Evolutionary conservation across 2,329 filamentous ascomycete species (phyloP).

Genomic region (Colletotrichum somersetense): DNA sequence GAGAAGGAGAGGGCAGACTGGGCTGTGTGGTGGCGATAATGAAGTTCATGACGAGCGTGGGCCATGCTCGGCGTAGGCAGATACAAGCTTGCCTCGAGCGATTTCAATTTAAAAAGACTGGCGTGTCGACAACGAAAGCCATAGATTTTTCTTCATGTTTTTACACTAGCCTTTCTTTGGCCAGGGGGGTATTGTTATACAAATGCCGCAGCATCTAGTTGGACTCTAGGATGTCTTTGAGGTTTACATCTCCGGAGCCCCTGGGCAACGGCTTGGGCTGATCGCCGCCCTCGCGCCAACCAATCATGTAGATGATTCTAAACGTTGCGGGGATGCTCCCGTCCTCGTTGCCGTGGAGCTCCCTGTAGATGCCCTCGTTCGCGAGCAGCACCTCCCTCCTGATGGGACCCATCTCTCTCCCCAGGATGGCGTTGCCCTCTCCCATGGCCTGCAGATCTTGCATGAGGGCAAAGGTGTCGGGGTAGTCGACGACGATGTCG

Average conservation of each 20-base stretch:
- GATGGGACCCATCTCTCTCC: conserved; percentile 84
- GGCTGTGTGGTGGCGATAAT: conserved; percentile 5
- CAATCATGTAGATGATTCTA: conserved; percentile 97
- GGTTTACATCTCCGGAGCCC: conserved; percentile 87
- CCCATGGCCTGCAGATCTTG: conserved; percentile 96
- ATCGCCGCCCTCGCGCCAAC: conserved; percentile 88
- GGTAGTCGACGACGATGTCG: conserved; percentile 96
- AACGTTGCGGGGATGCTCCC: conserved; percentile 89
- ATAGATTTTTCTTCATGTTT: conserved; percentile 39
- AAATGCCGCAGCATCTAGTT: conserved; percentile 49
- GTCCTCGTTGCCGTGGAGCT: conserved; percentile 86
- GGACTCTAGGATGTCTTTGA: conserved; percentile 81
- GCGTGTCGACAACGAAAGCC: conserved; percentile 37
- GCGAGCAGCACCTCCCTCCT: conserved; percentile 87
- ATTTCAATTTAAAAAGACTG: conserved; percentile 22
- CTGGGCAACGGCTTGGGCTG: conserved; percentile 85
- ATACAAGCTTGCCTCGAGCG: background rate
- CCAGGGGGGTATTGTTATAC: conserved; percentile 13
- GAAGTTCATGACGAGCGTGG: conserved; percentile 37
- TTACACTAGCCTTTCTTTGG: conserved; percentile 11
- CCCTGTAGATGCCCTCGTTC: conserved; percentile 87
- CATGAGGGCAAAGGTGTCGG: conserved; percentile 91
- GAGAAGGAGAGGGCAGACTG: background rate
- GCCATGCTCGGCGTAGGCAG: conserved; percentile 16
- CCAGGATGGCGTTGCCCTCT: conserved; percentile 88